phyloP scores from a whole-genome alignment of 1,139 yeast genomes.

The Geotrichum fermentans region DNA sequence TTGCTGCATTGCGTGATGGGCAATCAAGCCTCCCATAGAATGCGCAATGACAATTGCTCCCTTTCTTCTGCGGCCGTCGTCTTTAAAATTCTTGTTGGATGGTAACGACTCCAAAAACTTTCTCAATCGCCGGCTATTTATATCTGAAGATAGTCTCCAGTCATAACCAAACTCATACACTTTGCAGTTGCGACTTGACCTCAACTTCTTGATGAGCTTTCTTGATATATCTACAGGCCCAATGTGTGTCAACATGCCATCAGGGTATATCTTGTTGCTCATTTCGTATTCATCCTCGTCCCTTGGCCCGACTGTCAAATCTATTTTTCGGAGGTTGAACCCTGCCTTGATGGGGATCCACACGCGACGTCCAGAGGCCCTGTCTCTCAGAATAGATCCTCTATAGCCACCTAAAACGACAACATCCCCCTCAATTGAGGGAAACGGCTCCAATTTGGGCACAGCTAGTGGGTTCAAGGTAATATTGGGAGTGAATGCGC shows the following conservation, averaged over 20 bases:
- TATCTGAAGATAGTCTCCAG: conserved; percentile 74
- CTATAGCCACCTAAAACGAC: conserved; percentile 83
- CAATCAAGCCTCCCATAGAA: conserved; percentile 88
- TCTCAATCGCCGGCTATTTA: conserved; percentile 48
- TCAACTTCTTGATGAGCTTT: conserved; percentile 52
- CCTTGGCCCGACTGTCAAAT: conserved; percentile 65
- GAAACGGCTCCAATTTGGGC: conserved; percentile 29
- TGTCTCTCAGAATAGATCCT: conserved; percentile 73
- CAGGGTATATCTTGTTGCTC: conserved; percentile 55
- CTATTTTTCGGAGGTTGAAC: conserved; percentile 62
- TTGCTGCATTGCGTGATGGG: conserved; percentile 70
- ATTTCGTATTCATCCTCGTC: conserved; percentile 56
- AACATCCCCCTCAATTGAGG: conserved; percentile 65
- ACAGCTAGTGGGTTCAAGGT: conserved; percentile 28
- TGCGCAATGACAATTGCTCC: conserved; percentile 75
- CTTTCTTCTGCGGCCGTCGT: conserved; percentile 34
- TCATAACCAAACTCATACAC: conserved; percentile 82
- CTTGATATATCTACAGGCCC: conserved; percentile 84
- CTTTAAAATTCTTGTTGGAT: conserved; percentile 34
- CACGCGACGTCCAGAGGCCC: conserved; percentile 56
- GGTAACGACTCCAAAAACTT: conserved; percentile 45
- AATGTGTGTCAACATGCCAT: conserved; percentile 71
- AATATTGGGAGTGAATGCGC: conserved; percentile 53
- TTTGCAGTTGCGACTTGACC: conserved; percentile 53
- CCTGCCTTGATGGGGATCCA: conserved; percentile 93